Evolutionary conservation across 768 basidiomycete genomes (phyloP).

Genomic region (Trametes cubensis): DNA sequence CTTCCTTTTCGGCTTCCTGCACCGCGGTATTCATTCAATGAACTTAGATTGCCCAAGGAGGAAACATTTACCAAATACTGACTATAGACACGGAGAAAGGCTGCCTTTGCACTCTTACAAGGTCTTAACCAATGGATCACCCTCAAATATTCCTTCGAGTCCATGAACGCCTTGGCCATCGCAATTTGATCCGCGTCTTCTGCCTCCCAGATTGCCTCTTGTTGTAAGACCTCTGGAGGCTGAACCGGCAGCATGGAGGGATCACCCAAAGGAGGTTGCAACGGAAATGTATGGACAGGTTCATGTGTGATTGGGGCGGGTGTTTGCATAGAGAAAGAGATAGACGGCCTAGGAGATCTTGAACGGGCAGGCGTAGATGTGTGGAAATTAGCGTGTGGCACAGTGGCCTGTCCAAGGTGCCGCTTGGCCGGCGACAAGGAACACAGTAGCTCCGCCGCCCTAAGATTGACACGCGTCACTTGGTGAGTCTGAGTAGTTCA

Average conservation of each 20-base stretch:
- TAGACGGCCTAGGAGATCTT: constrained; percentile 29
- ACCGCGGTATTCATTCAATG: constrained; percentile 14
- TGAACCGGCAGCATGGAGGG: constrained; percentile 38
- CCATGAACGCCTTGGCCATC: constrained; percentile 73
- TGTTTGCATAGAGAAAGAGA: constrained; percentile 15
- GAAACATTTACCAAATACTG: constrained; percentile 74
- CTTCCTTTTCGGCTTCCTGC: constrained; percentile 82
- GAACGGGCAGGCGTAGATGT: constrained; percentile 62
- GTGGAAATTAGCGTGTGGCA: constrained; percentile 42
- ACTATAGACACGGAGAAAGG: constrained; percentile 79
- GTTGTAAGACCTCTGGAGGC: constrained; percentile 38
- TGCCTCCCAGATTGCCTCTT: constrained; percentile 52
- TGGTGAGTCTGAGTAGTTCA: neutral
- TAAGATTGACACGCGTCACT: constrained; percentile 32
- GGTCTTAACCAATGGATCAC: constrained; percentile 64
- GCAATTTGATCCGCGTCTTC: constrained; percentile 74
- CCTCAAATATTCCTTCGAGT: constrained; percentile 76
- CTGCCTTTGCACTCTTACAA: constrained; percentile 71
- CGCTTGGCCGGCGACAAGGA: constrained; percentile 57
- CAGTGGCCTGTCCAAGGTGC: constrained; percentile 32
- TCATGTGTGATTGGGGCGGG: constrained; percentile 11
- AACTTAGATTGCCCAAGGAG: neutral
- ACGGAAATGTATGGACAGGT: neutral
- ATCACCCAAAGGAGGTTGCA: constrained; percentile 37
- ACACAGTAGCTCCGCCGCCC: constrained; percentile 78